Evolutionary conservation across 106 monocot genomes (phyloP).

Genomic region (Dendrobium catenatum): DNA sequence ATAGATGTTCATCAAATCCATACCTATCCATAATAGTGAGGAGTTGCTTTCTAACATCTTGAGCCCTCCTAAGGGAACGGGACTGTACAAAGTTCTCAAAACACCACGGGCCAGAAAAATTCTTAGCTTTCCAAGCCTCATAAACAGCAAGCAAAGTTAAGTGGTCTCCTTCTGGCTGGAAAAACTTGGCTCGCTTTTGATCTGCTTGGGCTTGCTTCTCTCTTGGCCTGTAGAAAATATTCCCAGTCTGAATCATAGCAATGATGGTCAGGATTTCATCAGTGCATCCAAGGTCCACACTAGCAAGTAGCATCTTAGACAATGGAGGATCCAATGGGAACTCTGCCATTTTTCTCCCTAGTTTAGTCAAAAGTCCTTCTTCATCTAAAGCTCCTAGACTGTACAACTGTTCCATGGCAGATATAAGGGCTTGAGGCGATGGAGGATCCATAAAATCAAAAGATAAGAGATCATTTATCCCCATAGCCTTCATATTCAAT

Average conservation of each 20-base stretch:
- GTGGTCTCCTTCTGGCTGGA: conserved; percentile 96
- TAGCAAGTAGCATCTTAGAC: conserved; percentile 88
- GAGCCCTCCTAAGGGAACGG: conserved; percentile 85
- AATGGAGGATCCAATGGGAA: conserved; percentile 88
- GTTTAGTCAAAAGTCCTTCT: conserved; percentile 84
- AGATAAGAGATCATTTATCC: conserved; percentile 85
- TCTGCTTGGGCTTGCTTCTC: conserved; percentile 97
- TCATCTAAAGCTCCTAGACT: conserved; percentile 93
- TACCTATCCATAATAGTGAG: conserved; percentile 97
- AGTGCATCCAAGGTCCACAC: conserved; percentile 94
- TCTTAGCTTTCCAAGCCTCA: conserved; percentile 98
- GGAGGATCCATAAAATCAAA: conserved; percentile 99
- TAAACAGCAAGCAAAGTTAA: conserved; percentile 91
- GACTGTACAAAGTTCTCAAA: conserved; percentile 98
- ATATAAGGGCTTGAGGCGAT: conserved; percentile 90
- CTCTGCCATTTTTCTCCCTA: conserved; percentile 98
- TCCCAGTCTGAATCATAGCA: conserved; percentile 91
- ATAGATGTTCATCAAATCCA: neutral
- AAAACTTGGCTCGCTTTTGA: conserved; percentile 95
- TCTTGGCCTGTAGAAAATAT: conserved; percentile 91
- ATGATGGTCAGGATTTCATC: conserved; percentile 96
- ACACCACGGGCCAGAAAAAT: conserved; percentile 98
- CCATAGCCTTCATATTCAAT: conserved; percentile 93
- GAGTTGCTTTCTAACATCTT: conserved; percentile 93
- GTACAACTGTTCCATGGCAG: conserved; percentile 93